Evolutionary conservation across 2,329 filamentous ascomycete species (phyloP).

Genomic region (Pyrenochaeta sp.): DNA sequence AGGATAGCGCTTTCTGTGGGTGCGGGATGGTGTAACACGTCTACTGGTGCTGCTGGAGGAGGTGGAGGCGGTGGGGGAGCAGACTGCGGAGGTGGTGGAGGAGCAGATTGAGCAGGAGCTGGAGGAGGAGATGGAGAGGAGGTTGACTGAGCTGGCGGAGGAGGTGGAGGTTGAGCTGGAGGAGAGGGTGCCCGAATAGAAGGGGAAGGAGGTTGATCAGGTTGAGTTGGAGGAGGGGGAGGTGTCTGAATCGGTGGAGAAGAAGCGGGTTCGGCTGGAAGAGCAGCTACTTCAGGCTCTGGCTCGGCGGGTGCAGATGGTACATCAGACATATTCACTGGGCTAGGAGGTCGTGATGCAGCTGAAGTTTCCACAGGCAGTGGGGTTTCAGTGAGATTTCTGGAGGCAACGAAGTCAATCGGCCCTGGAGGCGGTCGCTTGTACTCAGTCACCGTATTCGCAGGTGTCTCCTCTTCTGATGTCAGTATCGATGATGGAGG

Average conservation of each 20-base stretch:
- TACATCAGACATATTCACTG: slow-evolving; percentile 17
- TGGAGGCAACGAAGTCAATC: slow-evolving; percentile 36
- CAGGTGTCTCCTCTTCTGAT: slow-evolving; percentile 14
- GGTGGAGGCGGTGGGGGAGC: slow-evolving; percentile 16
- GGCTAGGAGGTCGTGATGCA: slow-evolving; percentile 23
- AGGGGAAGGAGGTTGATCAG: slow-evolving; percentile 1
- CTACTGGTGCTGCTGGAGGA: slow-evolving; percentile 18
- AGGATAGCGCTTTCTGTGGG: slow-evolving; percentile 36
- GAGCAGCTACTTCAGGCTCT: not conserved
- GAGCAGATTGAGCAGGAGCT: slow-evolving; percentile 1
- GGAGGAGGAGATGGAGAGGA: not conserved
- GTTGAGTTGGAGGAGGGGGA: not conserved
- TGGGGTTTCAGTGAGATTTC: slow-evolving; percentile 32
- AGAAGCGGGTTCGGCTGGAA: not conserved
- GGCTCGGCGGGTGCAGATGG: not conserved
- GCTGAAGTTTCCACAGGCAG: slow-evolving; percentile 30
- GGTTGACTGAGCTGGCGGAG: not conserved
- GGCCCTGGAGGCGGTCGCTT: slow-evolving; percentile 39
- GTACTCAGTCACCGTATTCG: slow-evolving; percentile 29
- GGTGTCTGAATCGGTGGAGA: not conserved
- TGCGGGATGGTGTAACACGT: slow-evolving; percentile 17
- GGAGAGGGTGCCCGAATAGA: not conserved
- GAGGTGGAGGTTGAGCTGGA: not conserved
- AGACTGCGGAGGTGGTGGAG: slow-evolving; percentile 2
- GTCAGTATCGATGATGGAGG: slow-evolving; percentile 32